phyloP scores from a whole-genome alignment of 2,329 filamentous ascomycete genomes.

The Diaporthe batatas region DNA sequence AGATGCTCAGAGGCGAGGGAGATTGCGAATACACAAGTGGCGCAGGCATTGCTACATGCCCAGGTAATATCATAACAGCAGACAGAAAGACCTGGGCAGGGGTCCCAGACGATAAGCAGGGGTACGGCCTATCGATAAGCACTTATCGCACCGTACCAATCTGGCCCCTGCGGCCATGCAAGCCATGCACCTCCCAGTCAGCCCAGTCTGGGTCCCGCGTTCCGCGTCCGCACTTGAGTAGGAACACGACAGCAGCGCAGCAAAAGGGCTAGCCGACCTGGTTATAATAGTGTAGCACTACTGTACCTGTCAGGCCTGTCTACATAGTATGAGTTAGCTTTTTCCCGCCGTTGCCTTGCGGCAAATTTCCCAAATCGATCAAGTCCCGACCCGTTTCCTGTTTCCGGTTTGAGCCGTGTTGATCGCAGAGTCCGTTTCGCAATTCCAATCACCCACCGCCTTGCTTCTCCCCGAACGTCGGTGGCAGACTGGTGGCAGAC shows the following conservation, averaged over 20 bases:
- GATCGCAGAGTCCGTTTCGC: constrained; percentile 10
- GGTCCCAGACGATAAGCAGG: constrained; percentile 9
- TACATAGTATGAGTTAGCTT: background rate
- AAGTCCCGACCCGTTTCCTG: constrained; percentile 23
- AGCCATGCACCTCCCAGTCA: constrained; percentile 1
- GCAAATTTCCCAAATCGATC: constrained; percentile 28
- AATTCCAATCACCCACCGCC: background rate
- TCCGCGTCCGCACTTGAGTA: constrained; percentile 9
- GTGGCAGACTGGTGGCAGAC: no score
- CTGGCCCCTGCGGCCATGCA: constrained; percentile 2
- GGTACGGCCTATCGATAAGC: background rate
- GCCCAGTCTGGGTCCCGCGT: background rate
- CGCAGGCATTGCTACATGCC: constrained; percentile 14
- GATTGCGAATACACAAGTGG: constrained; percentile 26
- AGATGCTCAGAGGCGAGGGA: constrained; percentile 24
- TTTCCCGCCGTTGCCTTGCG: constrained; percentile 16
- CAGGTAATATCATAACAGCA: no score
- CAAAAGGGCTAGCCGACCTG: background rate
- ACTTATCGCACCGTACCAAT: constrained; percentile 15
- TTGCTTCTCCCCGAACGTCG: background rate
- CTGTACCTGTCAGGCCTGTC: background rate
- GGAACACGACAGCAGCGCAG: constrained; percentile 9
- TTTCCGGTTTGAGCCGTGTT: background rate
- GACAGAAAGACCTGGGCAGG: background rate
- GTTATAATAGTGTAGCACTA: no score